A percentile compares a stretch with the other conserved stretches of the same genome.
Conservation (phyloP, 2,329 filamentous ascomycete genomes). For the Trichoderma atrobrunneum region DNA sequence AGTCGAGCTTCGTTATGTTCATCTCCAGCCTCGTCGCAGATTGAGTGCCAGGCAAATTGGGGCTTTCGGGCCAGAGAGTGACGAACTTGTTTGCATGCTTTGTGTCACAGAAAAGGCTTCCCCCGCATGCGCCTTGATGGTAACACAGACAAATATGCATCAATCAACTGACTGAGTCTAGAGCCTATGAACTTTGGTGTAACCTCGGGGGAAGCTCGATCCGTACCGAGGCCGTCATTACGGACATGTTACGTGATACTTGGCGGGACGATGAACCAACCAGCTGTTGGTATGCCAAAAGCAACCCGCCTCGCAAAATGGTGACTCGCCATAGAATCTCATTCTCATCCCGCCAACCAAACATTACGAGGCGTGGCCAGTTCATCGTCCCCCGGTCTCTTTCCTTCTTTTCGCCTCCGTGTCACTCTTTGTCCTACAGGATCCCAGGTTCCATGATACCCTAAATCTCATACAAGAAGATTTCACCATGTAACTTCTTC, state of each 20-base stretch:
- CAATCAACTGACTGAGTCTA: background rate
- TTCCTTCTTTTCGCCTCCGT: background rate
- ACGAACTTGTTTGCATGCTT: background rate
- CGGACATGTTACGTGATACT: background rate
- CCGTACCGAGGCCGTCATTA: background rate
- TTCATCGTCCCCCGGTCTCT: background rate
- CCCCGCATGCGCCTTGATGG: background rate
- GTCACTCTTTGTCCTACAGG: background rate
- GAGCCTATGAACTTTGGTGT: background rate
- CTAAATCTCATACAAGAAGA: background rate
- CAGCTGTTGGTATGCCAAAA: background rate
- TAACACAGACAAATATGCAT: background rate
- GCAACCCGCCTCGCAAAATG: background rate
- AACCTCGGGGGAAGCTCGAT: background rate
- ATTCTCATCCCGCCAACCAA: background rate
- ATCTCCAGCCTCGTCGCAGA: background rate
- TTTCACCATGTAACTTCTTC: background rate
- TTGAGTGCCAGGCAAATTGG: background rate
- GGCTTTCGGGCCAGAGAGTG: background rate
- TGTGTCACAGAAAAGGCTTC: background rate
- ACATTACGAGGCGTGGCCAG: background rate
- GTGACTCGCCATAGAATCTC: background rate
- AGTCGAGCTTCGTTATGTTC: background rate
- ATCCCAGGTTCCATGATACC: background rate
- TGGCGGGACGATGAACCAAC: background rate